Base-by-base conservation (phyloP, 331 rosid genomes). In the Phaseolus coccineus region DNA sequence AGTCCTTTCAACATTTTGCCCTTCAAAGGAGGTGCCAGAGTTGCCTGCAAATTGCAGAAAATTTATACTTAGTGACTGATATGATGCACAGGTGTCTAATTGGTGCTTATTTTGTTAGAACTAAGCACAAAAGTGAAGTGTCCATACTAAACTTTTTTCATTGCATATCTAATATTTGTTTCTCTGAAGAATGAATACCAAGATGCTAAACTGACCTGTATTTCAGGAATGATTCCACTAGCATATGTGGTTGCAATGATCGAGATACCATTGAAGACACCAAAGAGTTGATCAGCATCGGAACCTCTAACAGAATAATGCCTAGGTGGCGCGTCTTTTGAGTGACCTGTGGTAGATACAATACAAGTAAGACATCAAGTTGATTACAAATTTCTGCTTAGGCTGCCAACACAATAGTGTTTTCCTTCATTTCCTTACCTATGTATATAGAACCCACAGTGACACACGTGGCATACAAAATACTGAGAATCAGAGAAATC, bases 1-100 rank as follows among this genome's bases (percentile, higher is more conserved):
- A 92, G 82, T 35, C 94, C 97, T 85, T 90, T 94, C 28, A 92
- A 79, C 98, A 94, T 94, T 85, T 94, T 92, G 0, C 98, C 96
- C 76, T 89, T 85, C 64, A 94, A 87, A 4, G 98, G 98, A 19
- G 96, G 68, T 30, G 93, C 96, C 55, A 92, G 42, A 5, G 98
- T 94, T 84, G 97, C 98, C 97, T 93, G 84, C 73, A 88, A 56
- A 59, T 42, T 12, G 8, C 24, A 19, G 9, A 77, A 70, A 4
- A 63, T 24, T 14, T 40, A 5, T 15, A 69, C 10, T 81, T n/a
- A 61, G 61, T 67, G 14, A 46, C 73, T 16, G 22, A 35, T 15
- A 58, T 8, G 5, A 50, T 57, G 37, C 27, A 12, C 5, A 14
- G 6, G 15, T 59, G 40, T 63, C 15, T 14, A 50, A 10, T 67